Evolutionary conservation across 306 rosid species (phyloP), one percentile per base, ranked within the genome.

Genomic region (Castanospermum australe): DNA sequence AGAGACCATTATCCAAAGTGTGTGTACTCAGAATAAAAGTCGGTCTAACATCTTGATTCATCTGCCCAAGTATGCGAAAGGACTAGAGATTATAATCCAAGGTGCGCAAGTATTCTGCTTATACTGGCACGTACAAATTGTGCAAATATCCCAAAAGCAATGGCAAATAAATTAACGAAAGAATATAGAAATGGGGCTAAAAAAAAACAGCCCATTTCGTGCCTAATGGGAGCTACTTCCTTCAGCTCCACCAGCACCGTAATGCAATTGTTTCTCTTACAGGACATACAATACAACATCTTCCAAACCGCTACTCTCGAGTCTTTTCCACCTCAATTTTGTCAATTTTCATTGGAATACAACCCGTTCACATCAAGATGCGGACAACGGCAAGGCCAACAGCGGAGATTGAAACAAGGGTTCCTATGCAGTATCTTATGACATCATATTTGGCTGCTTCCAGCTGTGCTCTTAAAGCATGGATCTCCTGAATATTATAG

Each of bases 371-470:
- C 97, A 89, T 89, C 76, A 92, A 82, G 77, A 92, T 88, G 35
- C 99, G 97, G 68, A 95, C 71, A 51, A 93, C 90, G 35, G 99
- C 98, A 10, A 95, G 97, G 54, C 99, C 99, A 64, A 95, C 98
- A 0, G 98, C 97, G 78, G 99, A 95, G 7, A 95, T 89, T 51
- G 99, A 95, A 36, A 91, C 98, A 69, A 95, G 97, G 36, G 98
- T 91, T 85, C 99, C 99, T 62, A 95, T 90, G 93, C 97, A 95
- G 83, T 93, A 95, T 84, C 91, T 95, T 77, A 95, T 95, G 41
- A 95, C 99, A 18, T 93, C 99, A 68, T 93, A 95, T 84, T 95
- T 95, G 5, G 97, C 98, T 3, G 99, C 99, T 89, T 95, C 99
- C 67, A 95, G 78, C 15, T 95, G 96, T 5, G 98, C 99, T 79